Percentiles rank a stretch among this genome's conserved stretches.
Evolutionary conservation across 106 monocot genomes (phyloP).

Genomic region (Dioscorea dumetorum): DNA sequence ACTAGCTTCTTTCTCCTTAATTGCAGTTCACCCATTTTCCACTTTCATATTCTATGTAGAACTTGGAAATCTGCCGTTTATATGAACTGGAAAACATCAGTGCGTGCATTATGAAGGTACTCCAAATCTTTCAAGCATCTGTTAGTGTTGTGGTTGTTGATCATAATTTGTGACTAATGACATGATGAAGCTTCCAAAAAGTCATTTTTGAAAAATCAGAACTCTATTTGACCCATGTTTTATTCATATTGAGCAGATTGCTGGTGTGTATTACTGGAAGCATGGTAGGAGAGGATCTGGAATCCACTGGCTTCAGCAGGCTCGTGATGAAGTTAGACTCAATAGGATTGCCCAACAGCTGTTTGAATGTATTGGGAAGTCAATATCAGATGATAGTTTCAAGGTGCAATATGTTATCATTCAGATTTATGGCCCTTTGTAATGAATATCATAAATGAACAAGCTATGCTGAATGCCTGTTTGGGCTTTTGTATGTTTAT

Average conservation of each 20-base stretch:
- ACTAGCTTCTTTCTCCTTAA: background rate
- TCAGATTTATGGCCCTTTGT: background rate
- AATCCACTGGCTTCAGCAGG: conserved; percentile 93
- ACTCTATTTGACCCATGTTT: background rate
- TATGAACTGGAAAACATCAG: conserved; percentile 83
- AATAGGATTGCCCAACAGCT: conserved; percentile 77
- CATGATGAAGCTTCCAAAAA: too few species aligned
- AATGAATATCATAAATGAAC: too few species aligned
- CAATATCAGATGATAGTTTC: conserved; percentile 81
- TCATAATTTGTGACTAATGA: too few species aligned
- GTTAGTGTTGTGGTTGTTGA: too few species aligned
- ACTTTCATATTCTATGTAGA: conserved; percentile 30
- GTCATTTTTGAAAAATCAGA: too few species aligned
- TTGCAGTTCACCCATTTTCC: background rate
- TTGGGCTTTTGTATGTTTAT: too few species aligned
- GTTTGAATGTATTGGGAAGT: conserved; percentile 85
- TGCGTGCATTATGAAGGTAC: conserved; percentile 84
- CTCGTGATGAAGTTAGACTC: conserved; percentile 71
- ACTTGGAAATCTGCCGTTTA: conserved; percentile 84
- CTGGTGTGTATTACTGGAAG: conserved; percentile 93
- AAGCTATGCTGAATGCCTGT: too few species aligned
- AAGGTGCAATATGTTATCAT: conserved; percentile 35
- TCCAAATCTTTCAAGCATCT: background rate
- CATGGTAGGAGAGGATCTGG: conserved; percentile 91
- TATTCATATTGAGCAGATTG: conserved; percentile 39